phyloP scores from a whole-genome alignment of 148 eudicot species.

The Arbutus unedo region DNA sequence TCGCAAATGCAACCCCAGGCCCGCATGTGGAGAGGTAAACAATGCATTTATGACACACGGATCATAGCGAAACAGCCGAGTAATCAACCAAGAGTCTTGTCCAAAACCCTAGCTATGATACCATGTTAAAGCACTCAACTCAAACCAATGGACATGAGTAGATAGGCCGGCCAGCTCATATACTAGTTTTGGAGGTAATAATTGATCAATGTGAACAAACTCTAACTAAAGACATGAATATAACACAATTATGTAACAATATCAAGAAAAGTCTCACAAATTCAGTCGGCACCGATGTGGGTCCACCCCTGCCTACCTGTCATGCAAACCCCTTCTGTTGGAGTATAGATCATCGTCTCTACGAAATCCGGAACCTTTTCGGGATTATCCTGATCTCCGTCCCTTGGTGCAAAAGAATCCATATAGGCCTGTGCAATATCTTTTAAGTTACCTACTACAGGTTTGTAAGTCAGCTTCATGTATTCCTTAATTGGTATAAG shows the following conservation, averaged over 20 bases:
- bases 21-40: too few relatives aligned
- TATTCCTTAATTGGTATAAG: constrained; percentile 79
- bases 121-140: too few relatives aligned
- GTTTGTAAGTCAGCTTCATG: constrained; percentile 78
- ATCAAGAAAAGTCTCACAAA: background rate
- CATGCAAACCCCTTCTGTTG: constrained; percentile 74
- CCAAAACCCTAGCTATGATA: too few relatives aligned
- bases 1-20: too few relatives aligned
- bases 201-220: too few relatives aligned
- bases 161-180: too few relatives aligned
- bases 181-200: too few relatives aligned
- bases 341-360: constrained; percentile 64
- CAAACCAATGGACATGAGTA: too few relatives aligned
- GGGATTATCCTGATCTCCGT: constrained; percentile 80
- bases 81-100: too few relatives aligned
- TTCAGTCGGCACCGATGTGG: background rate
- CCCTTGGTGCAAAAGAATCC: constrained; percentile 77
- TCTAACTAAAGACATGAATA: background rate
- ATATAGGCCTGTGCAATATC: constrained; percentile 79
- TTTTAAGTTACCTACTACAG: constrained; percentile 62
- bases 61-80: too few relatives aligned
- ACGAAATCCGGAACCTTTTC: constrained; percentile 81
- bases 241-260: background rate
- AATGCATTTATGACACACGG: too few relatives aligned
- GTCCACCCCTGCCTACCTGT: constrained; percentile 31